phyloP scores from a whole-genome alignment of 805 yeast species.

The Debaryomyces castellii region DNA sequence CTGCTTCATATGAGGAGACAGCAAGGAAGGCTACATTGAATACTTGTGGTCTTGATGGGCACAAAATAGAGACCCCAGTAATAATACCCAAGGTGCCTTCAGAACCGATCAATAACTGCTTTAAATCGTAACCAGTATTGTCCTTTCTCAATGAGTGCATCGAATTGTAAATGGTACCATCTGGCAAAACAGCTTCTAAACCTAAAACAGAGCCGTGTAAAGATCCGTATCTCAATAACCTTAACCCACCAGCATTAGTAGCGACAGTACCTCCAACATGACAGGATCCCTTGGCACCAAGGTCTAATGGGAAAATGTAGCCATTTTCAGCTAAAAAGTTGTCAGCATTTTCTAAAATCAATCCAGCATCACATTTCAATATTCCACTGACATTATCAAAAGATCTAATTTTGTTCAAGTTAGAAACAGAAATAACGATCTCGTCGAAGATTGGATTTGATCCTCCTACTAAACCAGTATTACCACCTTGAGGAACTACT shows the following conservation, averaged over 20 bases:
- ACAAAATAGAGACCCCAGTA: conserved; percentile 85
- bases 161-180: conserved; percentile 78
- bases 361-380: conserved; percentile 86
- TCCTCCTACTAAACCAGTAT: conserved; percentile 95
- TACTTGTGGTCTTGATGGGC: conserved; percentile 86
- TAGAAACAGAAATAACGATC: conserved; percentile 67
- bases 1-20: conserved; percentile 76
- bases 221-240: conserved; percentile 85
- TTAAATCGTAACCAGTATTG: conserved; percentile 91
- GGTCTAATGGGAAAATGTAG: conserved; percentile 86
- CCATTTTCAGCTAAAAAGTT: conserved; percentile 74
- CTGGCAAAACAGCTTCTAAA: conserved; percentile 87
- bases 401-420: conserved; percentile 73
- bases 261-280: conserved; percentile 95
- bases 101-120: conserved; percentile 89
- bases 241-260: conserved; percentile 93
- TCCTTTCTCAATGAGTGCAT: conserved; percentile 88
- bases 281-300: conserved; percentile 97
- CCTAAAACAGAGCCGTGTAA: conserved; percentile 91
- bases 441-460: conserved; percentile 92
- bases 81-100: conserved; percentile 92
- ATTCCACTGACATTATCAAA: conserved; percentile 85
- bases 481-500: conserved; percentile 95
- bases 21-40: conserved; percentile 89
- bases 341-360: conserved; percentile 84